A percentile compares a stretch with the other conserved stretches of the same genome.
phyloP scores from a whole-genome alignment of 179 eudicot species.

The Actinidia arguta region DNA sequence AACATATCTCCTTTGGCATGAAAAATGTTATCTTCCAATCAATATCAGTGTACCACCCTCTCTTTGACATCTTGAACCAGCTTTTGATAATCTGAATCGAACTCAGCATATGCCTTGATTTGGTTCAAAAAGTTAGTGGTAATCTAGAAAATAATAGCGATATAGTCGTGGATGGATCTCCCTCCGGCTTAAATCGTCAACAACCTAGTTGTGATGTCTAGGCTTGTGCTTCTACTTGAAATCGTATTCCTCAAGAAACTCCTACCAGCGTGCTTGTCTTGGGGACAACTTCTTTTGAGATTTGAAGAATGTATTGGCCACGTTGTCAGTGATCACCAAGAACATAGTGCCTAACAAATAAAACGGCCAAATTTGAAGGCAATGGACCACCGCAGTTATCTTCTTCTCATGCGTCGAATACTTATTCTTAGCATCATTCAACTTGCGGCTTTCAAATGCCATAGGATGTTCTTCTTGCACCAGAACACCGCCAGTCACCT shows the following conservation, averaged over 20 bases:
- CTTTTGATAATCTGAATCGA: neutral
- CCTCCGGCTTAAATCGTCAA: neutral
- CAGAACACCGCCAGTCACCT: too few relatives aligned
- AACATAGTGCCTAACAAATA: neutral
- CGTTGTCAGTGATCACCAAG: neutral
- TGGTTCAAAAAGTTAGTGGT: neutral
- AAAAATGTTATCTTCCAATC: constrained; percentile 12
- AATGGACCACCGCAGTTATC: neutral
- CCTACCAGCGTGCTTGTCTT: neutral
- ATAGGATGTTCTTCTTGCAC: too few relatives aligned
- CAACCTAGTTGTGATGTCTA: neutral
- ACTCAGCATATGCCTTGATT: neutral
- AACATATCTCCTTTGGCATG: constrained; percentile 6
- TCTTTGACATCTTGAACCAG: neutral
- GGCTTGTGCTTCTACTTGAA: too few relatives aligned
- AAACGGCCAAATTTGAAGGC: neutral
- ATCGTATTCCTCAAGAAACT: too few relatives aligned
- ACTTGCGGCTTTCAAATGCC: too few relatives aligned
- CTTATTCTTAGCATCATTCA: neutral
- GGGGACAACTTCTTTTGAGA: neutral
- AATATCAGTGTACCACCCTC: neutral
- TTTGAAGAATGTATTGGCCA: neutral
- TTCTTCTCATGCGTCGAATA: neutral
- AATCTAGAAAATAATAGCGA: neutral
- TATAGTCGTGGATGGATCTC: neutral